Conservation (phyloP, 2,329 filamentous ascomycete genomes). For the Cladosporium halotolerans region DNA sequence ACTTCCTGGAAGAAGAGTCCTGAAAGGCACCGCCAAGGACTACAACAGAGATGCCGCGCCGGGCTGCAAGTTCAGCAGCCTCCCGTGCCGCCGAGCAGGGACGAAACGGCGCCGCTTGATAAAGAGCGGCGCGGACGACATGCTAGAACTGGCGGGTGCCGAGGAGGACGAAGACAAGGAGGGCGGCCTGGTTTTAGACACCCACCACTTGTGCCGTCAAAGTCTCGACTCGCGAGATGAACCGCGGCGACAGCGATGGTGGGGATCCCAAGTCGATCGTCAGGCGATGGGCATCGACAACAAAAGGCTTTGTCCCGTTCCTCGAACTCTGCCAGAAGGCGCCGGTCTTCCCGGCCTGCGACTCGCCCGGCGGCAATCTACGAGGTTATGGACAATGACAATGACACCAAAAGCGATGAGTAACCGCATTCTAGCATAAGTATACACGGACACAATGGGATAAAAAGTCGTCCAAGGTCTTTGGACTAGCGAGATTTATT, state of each 20-base stretch:
- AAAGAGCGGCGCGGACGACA: slow-evolving; percentile 45
- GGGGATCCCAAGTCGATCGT: slow-evolving; percentile 7
- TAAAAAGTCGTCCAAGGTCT: background rate
- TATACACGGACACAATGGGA: background rate
- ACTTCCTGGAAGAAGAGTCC: slow-evolving; percentile 83
- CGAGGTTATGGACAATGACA: slow-evolving; percentile 8
- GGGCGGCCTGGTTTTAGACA: slow-evolving; percentile 9
- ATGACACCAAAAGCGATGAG: background rate
- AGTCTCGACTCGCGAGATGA: background rate
- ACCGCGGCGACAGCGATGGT: background rate
- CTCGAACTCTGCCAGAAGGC: background rate
- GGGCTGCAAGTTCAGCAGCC: slow-evolving; percentile 5
- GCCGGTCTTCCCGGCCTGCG: background rate
- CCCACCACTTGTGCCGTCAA: background rate
- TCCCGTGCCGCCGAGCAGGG: slow-evolving; percentile 14
- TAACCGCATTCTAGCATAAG: too few species aligned
- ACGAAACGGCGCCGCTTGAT: slow-evolving; percentile 27
- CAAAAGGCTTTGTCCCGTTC: background rate
- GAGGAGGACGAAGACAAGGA: slow-evolving; percentile 54
- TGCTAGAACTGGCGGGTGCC: slow-evolving; percentile 54
- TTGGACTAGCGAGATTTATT: background rate
- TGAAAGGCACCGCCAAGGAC: slow-evolving; percentile 56
- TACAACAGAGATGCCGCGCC: slow-evolving; percentile 10
- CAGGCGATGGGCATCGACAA: slow-evolving; percentile 14
- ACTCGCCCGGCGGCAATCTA: slow-evolving; percentile 1